Evolutionary conservation across 352 stramenopile species (phyloP).

Genomic region (Phytophthora capsici): DNA sequence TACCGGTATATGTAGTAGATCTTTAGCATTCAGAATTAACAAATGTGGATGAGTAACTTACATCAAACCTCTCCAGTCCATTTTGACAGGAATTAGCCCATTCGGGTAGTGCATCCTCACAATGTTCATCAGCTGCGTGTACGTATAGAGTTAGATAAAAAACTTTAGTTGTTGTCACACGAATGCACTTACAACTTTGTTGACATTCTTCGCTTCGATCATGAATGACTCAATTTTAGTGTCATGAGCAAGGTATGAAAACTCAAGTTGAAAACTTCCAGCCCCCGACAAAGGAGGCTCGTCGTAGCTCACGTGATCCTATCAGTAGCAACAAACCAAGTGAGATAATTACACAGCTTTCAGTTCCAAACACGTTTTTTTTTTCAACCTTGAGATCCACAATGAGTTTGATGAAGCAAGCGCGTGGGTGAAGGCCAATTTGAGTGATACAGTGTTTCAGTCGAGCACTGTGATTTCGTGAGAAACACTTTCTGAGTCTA

Average conservation of each 20-base stretch:
- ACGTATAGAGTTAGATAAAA: neutral
- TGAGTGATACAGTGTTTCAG: conserved; percentile 43
- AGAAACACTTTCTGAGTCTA: conserved; percentile 57
- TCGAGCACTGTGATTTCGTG: conserved; percentile 59
- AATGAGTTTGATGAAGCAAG: conserved; percentile 71
- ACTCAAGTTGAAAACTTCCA: conserved; percentile 73
- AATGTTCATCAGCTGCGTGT: conserved; percentile 33
- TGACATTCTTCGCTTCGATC: conserved; percentile 47
- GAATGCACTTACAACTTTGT: conserved; percentile 40
- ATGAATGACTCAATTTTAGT: conserved; percentile 47
- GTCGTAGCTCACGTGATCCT: conserved; percentile 15
- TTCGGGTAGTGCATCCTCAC: conserved; percentile 43
- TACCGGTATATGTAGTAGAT: neutral
- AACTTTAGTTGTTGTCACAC: no score
- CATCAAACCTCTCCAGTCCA: conserved; percentile 41
- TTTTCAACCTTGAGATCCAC: conserved; percentile 50
- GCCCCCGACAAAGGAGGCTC: conserved; percentile 53
- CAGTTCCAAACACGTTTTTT: neutral
- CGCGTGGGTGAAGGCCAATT: conserved; percentile 55
- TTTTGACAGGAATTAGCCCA: conserved; percentile 50
- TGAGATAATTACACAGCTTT: neutral
- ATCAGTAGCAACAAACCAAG: conserved; percentile 1
- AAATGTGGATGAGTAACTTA: conserved; percentile 11
- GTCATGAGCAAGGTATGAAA: conserved; percentile 51
- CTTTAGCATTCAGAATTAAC: neutral